Conservation (phyloP, 23 red algal species). For the Gracilaria domingensis region DNA sequence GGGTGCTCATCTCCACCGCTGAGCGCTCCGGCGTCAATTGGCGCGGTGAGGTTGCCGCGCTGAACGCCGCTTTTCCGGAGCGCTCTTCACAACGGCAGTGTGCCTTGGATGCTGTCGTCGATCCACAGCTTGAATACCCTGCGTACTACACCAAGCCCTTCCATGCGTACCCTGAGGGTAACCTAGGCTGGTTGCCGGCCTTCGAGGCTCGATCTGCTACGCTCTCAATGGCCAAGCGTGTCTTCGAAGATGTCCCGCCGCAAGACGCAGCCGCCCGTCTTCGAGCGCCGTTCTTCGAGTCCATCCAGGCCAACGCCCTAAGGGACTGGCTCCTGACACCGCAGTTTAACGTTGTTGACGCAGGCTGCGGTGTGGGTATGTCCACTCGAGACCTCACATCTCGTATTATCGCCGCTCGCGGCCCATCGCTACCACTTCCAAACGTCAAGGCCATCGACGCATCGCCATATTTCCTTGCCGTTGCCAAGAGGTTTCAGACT, state of each 20-base stretch:
- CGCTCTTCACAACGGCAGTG: neutral
- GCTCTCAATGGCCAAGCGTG: conserved; percentile 34
- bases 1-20: conserved; percentile 60
- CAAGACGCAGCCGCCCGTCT: conserved; percentile 16
- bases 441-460: conserved; percentile 60
- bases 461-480: conserved; percentile 70
- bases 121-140: conserved; percentile 41
- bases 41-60: conserved; percentile 22
- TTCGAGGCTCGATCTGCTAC: conserved; percentile 69
- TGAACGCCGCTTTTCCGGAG: conserved; percentile 10
- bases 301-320: neutral
- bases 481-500: conserved; percentile 23
- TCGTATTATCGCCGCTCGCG: conserved; percentile 2
- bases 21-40: conserved; percentile 55
- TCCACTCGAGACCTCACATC: conserved; percentile 30
- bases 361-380: conserved; percentile 73
- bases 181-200: conserved; percentile 74
- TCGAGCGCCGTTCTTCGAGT: conserved; percentile 26
- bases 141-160: conserved; percentile 64
- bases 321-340: neutral
- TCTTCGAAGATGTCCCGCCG: conserved; percentile 2
- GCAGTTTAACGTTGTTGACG: conserved; percentile 51
- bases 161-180: conserved; percentile 80
- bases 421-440: neutral
- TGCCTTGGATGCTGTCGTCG: conserved; percentile 23